Evolutionary conservation across 164 flowering plant species (phyloP).

Genomic region (Vitis cinerea): DNA sequence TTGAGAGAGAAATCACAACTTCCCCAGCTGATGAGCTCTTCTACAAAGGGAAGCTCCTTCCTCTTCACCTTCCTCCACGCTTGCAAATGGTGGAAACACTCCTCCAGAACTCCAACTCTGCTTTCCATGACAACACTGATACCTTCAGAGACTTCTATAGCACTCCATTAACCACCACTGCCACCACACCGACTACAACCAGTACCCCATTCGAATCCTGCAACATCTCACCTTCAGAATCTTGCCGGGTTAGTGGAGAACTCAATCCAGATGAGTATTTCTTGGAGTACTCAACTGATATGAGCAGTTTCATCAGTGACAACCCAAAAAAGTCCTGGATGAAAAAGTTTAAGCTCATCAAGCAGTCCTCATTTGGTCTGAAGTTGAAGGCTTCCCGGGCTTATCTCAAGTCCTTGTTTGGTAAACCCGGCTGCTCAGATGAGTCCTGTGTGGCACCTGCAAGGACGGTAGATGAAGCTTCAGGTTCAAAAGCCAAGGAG

Average conservation of each 20-base stretch:
- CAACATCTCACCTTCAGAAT: slow-evolving; percentile 49
- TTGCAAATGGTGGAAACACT: slow-evolving; percentile 54
- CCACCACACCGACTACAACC: slow-evolving; percentile 33
- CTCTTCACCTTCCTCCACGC: slow-evolving; percentile 63
- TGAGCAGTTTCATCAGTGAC: slow-evolving; percentile 13
- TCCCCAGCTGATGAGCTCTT: slow-evolving; percentile 78
- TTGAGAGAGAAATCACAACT: slow-evolving; percentile 34
- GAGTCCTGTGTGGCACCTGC: slow-evolving; percentile 24
- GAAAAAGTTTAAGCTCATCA: slow-evolving; percentile 33
- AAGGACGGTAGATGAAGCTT: slow-evolving; percentile 26
- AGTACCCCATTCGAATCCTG: slow-evolving; percentile 59
- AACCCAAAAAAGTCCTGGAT: slow-evolving; percentile 33
- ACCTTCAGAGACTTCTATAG: slow-evolving; percentile 33
- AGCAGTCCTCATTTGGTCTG: slow-evolving; percentile 28
- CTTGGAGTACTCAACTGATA: slow-evolving; percentile 11
- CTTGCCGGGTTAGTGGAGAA: slow-evolving; percentile 47
- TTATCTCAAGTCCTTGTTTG: slow-evolving; percentile 43
- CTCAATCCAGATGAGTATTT: slow-evolving; percentile 47
- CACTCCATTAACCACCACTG: slow-evolving; percentile 40
- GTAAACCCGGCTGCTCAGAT: slow-evolving; percentile 44
- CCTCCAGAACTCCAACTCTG: slow-evolving; percentile 23
- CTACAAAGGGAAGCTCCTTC: slow-evolving; percentile 69
- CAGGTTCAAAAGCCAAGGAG: slow-evolving; percentile 21
- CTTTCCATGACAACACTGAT: slow-evolving; percentile 5
- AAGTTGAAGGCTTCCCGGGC: slow-evolving; percentile 45